These are phyloP conservation scores for Cadophora gregata DNA, from an alignment of 2,329 filamentous ascomycete species.

Conservation along the genomic window DNA sequence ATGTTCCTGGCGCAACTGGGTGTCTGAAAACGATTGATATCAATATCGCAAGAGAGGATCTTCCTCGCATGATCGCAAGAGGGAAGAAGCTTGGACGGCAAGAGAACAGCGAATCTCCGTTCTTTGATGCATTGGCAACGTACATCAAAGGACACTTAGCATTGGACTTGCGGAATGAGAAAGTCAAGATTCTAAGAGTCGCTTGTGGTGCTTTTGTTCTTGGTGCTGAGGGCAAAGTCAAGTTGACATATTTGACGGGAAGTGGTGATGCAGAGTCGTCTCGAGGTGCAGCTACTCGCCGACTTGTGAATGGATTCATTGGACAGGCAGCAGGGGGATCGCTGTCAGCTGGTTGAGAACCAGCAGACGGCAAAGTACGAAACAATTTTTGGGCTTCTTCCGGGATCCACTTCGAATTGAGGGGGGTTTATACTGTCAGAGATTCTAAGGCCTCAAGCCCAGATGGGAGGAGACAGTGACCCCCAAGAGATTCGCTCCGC, in stretches of 20 bases:
- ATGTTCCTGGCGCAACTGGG: slow-evolving; percentile 34
- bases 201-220: slow-evolving; percentile 50
- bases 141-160: slow-evolving; percentile 51
- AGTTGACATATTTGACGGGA: slow-evolving; percentile 42
- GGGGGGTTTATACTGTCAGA: too few species aligned
- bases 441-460: too few species aligned
- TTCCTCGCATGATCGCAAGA: slow-evolving; percentile 42
- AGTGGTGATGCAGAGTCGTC: slow-evolving; percentile 28
- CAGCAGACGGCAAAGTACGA: background rate
- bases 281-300: slow-evolving; percentile 34
- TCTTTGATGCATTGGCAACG: slow-evolving; percentile 47
- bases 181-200: slow-evolving; percentile 49
- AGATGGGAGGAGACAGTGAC: too few species aligned
- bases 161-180: slow-evolving; percentile 47
- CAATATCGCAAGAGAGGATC: slow-evolving; percentile 49
- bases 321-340: slow-evolving; percentile 29
- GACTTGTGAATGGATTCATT: slow-evolving; percentile 36
- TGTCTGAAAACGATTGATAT: slow-evolving; percentile 51
- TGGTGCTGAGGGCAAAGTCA: slow-evolving; percentile 48
- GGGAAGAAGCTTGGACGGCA: slow-evolving; percentile 34
- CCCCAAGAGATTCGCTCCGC: too few species aligned
- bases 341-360: slow-evolving; percentile 15
- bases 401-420: background rate
- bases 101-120: slow-evolving; percentile 39
- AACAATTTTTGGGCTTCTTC: background rate